Evolutionary conservation across 2,329 filamentous ascomycete genomes (phyloP).

Genomic region (Exophiala dermatitidis): DNA sequence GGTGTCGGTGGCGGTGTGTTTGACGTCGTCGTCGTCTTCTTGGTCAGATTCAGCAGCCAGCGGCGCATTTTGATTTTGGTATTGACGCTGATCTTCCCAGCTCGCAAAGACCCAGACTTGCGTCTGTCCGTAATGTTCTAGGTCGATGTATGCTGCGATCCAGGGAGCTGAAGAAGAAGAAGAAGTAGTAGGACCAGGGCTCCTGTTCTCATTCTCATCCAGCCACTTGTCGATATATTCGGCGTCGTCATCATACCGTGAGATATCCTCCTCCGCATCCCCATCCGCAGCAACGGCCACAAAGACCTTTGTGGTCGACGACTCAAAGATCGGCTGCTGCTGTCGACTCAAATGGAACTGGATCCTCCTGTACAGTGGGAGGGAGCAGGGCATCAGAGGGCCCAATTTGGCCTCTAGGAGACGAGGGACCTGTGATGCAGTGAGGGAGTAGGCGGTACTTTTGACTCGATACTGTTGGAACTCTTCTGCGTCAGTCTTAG

Average conservation of each 20-base stretch:
- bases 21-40: background rate
- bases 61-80: background rate
- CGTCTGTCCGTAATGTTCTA: constrained; percentile 35
- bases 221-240: background rate
- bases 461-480: background rate
- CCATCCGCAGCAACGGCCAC: constrained; percentile 3
- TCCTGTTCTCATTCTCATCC: background rate
- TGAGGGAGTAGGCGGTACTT: background rate
- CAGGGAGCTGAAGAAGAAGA: constrained; percentile 24
- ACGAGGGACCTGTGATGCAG: constrained; percentile 1
- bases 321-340: constrained; percentile 7
- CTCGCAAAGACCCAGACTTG: constrained; percentile 39
- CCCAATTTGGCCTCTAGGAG: constrained; percentile 25
- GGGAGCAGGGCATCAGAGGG: constrained; percentile 34
- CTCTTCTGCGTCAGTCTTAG: background rate
- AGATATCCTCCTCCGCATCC: background rate
- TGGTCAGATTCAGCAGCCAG: background rate
- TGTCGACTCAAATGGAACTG: constrained; percentile 33
- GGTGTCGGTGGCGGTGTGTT: background rate
- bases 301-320: constrained; percentile 28
- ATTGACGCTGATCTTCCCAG: constrained; percentile 29
- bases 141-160: constrained; percentile 38
- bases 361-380: constrained; percentile 35
- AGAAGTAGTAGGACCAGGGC: background rate
- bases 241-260: background rate